Evolutionary conservation across 352 stramenopile species (phyloP).

Genomic region (Thraustotheca clavata): DNA sequence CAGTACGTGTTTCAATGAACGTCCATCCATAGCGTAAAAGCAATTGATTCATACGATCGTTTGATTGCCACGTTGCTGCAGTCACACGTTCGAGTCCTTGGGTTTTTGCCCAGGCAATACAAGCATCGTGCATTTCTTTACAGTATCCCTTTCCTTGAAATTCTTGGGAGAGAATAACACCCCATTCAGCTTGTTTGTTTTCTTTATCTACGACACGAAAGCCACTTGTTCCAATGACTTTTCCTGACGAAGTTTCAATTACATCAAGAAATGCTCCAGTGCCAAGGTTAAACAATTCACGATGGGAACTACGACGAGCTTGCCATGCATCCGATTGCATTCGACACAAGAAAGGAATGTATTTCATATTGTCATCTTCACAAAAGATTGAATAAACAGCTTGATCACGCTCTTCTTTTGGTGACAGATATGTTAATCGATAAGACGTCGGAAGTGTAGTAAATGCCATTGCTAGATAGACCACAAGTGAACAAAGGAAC

Average conservation of each 20-base stretch:
- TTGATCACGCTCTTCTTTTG: not conserved
- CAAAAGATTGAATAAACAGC: slow-evolving; percentile 9
- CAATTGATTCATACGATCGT: slow-evolving; percentile 7
- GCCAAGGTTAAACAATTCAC: not conserved
- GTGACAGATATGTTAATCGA: slow-evolving; percentile 4
- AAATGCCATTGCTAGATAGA: too few relatives aligned
- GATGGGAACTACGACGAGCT: not conserved
- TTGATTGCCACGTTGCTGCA: slow-evolving; percentile 3
- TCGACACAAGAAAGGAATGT: slow-evolving; percentile 12
- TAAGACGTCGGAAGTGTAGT: not conserved
- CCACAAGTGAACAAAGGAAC: too few relatives aligned
- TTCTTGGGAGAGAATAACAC: slow-evolving; percentile 1
- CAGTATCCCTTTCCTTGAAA: slow-evolving; percentile 8
- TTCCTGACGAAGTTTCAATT: not conserved
- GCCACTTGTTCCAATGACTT: slow-evolving; percentile 5
- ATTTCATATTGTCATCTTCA: slow-evolving; percentile 11
- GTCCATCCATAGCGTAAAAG: slow-evolving; percentile 7
- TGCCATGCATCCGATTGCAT: slow-evolving; percentile 4
- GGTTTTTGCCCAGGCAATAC: slow-evolving; percentile 5
- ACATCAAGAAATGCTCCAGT: slow-evolving; percentile 15
- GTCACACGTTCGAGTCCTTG: not conserved
- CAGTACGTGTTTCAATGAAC: not conserved
- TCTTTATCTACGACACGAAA: slow-evolving; percentile 4
- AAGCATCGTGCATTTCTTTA: slow-evolving; percentile 16
- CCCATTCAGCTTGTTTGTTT: not conserved